phyloP scores from a whole-genome alignment of 2,329 filamentous ascomycete species.

The Colletotrichum liriopes region DNA sequence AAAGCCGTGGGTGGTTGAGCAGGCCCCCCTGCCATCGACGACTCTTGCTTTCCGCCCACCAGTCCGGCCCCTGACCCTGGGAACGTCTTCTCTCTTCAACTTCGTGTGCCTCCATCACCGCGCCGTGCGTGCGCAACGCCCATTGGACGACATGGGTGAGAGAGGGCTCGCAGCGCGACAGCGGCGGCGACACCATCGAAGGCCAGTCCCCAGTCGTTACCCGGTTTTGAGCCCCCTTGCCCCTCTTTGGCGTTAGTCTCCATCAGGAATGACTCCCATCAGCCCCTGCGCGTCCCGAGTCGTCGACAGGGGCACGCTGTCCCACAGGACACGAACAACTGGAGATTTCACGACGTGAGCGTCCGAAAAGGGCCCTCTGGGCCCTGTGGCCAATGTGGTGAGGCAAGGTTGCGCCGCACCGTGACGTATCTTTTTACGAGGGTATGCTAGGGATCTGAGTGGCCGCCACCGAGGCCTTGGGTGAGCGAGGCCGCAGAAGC shows the following conservation, averaged over 20 bases:
- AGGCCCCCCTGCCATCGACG: conserved; percentile 45
- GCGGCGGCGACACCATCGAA: conserved; percentile 39
- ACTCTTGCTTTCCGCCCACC: conserved; percentile 41
- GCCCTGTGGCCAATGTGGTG: conserved; percentile 33
- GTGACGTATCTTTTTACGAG: conserved; percentile 39
- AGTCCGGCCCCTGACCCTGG: conserved; percentile 34
- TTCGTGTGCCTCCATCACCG: conserved; percentile 13
- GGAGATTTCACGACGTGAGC: conserved; percentile 14
- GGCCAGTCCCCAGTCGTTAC: conserved; percentile 21
- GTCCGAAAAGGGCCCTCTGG: conserved; percentile 15
- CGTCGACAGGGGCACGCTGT: conserved; percentile 23
- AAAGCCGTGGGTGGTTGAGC: conserved; percentile 33
- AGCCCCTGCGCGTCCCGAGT: conserved; percentile 14
- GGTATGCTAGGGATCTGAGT: conserved; percentile 38
- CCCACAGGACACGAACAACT: conserved; percentile 7
- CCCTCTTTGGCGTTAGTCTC: conserved; percentile 25
- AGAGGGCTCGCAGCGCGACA: conserved; percentile 38
- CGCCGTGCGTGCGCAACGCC: neutral
- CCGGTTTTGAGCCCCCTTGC: conserved; percentile 10
- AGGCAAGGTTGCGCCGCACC: conserved; percentile 40
- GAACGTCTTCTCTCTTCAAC: conserved; percentile 27
- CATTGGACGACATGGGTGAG: conserved; percentile 27
- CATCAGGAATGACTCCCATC: conserved; percentile 21
- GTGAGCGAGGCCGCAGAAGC: conserved; percentile 30
- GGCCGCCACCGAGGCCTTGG: conserved; percentile 39